Percentiles rank a stretch among this genome's conserved stretches.
phyloP scores from a whole-genome alignment of 306 rosid genomes.

The Trifolium subterraneum region DNA sequence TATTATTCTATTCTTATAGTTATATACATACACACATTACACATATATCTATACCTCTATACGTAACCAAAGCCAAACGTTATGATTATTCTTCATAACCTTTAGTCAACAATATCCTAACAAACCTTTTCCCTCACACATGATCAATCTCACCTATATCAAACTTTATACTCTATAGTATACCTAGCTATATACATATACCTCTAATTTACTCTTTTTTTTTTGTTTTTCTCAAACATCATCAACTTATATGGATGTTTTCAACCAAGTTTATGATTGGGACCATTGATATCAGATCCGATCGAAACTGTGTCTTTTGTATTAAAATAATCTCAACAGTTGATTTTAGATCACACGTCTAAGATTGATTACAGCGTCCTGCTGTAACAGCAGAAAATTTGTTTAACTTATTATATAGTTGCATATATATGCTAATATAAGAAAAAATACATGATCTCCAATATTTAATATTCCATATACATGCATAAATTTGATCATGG shows the following conservation, averaged over 20 bases:
- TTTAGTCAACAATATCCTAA: constrained; percentile 82
- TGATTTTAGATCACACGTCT: too few relatives aligned
- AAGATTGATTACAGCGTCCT: too few relatives aligned
- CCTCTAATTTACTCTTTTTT: not conserved
- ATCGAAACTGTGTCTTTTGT: too few relatives aligned
- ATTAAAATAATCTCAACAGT: too few relatives aligned
- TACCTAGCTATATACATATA: not conserved
- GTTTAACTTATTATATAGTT: not conserved
- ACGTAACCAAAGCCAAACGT: constrained; percentile 69
- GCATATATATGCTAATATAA: not conserved
- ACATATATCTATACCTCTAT: constrained; percentile 14
- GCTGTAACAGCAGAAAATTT: too few relatives aligned
- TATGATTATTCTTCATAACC: constrained; percentile 67
- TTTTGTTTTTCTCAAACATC: constrained; percentile 3
- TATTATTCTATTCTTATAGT: constrained; percentile 42
- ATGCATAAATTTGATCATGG: not conserved
- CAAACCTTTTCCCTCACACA: constrained; percentile 54
- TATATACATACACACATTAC: not conserved
- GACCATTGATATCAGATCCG: too few relatives aligned
- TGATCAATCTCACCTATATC: constrained; percentile 34
- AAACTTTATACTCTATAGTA: constrained; percentile 31
- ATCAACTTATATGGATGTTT: not conserved
- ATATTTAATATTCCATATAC: not conserved
- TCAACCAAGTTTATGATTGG: too few relatives aligned
- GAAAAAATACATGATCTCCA: not conserved